Evolutionary conservation across 129 eudicot species (phyloP), one percentile per base, ranked within the genome.

Genomic region (Solidago caesia): DNA sequence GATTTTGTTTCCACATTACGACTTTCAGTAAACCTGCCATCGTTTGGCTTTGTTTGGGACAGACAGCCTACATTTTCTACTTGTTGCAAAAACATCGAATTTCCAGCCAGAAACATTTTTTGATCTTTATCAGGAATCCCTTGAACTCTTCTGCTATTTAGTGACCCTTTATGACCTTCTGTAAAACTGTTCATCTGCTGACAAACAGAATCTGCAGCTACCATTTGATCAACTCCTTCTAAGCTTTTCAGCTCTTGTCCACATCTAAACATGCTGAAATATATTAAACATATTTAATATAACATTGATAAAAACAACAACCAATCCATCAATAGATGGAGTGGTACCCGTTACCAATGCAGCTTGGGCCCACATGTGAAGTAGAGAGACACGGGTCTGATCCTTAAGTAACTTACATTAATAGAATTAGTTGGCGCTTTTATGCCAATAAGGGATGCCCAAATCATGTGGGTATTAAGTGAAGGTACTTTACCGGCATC

Each of bases 31-130:
- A 44, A 44, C 45, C 43, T 44, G 26, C 80, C 68, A 58, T 58
- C 70, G n/a, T 46, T 27, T 39, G 70, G 26, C 26, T 62, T 73
- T 73, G 69, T 59, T 73, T 45, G 60, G 12, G 67, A 62, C 25
- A 39, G 60, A 60, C 60, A 60, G 61, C 43, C 78, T 47, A 55
- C 62, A 41, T 74, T 49, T 62, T 74, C 78, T 55, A 7, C 57
- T 55, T 41, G 75, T 5, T 70, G 62, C 4, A 39, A 46, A 61
- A 45, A 68, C 51, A 44, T 58, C 66, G 45, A 41, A 5, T 46
- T 15, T 61, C 21, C 49, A 21, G 46, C 70, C 70, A 73, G 45
- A n/a, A 27, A 1, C 27, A 1, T 2, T 45, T 73, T 59, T 12
- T 45, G 7, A 47, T 60, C 68, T 73, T 15, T 62, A 48, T 15